Base-by-base conservation (phyloP, 75 land plant genomes). In the Cunninghamia lanceolata region DNA sequence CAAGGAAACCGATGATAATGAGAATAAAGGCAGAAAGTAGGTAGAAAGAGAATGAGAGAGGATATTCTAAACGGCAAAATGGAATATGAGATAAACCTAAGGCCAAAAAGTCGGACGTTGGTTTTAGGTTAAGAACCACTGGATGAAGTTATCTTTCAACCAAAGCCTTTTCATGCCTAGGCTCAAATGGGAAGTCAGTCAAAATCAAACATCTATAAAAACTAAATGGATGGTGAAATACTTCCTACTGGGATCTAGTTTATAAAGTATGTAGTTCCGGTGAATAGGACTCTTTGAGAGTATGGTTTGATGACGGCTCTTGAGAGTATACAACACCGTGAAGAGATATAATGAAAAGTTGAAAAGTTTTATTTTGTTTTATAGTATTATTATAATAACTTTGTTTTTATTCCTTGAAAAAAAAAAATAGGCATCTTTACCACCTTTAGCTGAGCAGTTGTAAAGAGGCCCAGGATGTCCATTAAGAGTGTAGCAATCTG, bases 381-480 rank as follows among this genome's bases (percentile, higher is more conserved):
- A 56, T 16, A 56, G 19, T 56, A 19, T 56, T 56, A 52, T 56
- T 19, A 56, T 56, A 0, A 56, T 19, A 3, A 19, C 6, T 54
- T 54, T 56, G 6, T 4, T 4, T 17, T 56, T 56, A 2, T 56
- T 56, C 4, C 6, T 19, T 17, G 25, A 19, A 56, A 17, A 56
- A 56, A 17, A 14, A 0, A 13, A 15, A 56, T 17, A 14, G 21
- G 32, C 2, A n/a, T 32, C 36, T 34, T 50, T 73, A 73, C 75
- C 75, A 73, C 19, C 19, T 59, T 73, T 73, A 32, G 13, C 36
- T 0, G 94, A 93, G 85, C 89, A 92, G 46, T 86, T 81, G 85
- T 91, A 89, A 10, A 89, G 86, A 28, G 89, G 89, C 16, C 91
- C 94, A 17, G 92, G 94, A 21, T 86, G 87, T 38, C 92, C 92